These are phyloP conservation scores for Fusarium algeriense DNA, from an alignment of 2,329 filamentous ascomycete genomes.

Conservation along the genomic window DNA sequence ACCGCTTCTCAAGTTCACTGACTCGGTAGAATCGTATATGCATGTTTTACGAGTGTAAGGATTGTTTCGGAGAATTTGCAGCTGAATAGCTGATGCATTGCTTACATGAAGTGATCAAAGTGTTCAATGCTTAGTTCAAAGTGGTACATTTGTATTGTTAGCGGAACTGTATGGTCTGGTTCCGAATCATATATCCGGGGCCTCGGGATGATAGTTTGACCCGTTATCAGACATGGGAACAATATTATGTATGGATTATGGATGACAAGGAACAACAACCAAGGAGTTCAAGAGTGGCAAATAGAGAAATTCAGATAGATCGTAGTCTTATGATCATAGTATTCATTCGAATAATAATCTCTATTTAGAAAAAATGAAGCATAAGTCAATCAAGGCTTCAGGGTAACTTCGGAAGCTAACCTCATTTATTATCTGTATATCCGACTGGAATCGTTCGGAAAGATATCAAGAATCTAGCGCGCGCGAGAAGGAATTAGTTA, in stretches of 20 bases:
- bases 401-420: slow-evolving; percentile 6
- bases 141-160: background rate
- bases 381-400: background rate
- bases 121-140: background rate
- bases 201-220: too few species aligned
- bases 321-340: background rate
- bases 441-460: slow-evolving; percentile 8
- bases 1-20: background rate
- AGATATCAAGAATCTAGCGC: background rate
- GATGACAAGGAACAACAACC: background rate
- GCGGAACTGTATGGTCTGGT: background rate
- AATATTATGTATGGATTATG: too few species aligned
- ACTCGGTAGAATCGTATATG: background rate
- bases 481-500: slow-evolving; percentile 4
- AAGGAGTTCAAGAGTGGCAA: too few species aligned
- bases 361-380: background rate
- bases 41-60: background rate
- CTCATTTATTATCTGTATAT: background rate
- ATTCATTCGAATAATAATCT: too few species aligned
- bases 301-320: background rate
- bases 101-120: background rate
- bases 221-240: background rate
- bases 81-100: background rate
- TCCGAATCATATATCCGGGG: background rate
- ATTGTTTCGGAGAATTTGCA: background rate